Base-by-base conservation (phyloP, 352 stramenopile species). In the Plasmopara viticola region DNA sequence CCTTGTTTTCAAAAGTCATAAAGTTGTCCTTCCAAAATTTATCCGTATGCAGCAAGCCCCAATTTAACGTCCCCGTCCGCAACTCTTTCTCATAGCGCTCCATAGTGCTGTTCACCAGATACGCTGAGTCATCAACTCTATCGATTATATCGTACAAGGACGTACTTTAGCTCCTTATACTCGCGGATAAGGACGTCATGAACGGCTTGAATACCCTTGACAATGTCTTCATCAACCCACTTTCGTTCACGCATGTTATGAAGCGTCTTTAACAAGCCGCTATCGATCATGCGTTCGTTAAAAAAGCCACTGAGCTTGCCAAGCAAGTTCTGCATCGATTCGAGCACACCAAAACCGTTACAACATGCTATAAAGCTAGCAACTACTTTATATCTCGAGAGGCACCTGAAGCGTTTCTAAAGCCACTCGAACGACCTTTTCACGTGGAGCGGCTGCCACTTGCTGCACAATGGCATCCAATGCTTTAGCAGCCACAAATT, bases 11-110 rank as follows among this genome's bases (percentile, higher is more conserved):
- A 58, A 98, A 95, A 56, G 92, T 90, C 67, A 96, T 96, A 34
- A 95, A 95, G 75, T 99, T 98, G 67, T 99, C 95, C 57, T 96
- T 96, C 93, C 97, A 99, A 67, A 99, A 99, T 51, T 97, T 97
- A 67, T 98, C 95, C 35, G 94, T 98, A 73, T 99, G 96, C 14
- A 96, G 78, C 29, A 97, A 78, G 28, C 96, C 95, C 96, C 96
- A 99, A 70, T 96, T 87, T 6, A 99, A 64, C 40, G 90, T 78
- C 9, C 95, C 95, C 28, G 90, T 97, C 53, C 94, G 86, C 8
- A 98, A 72, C 67, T 99, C 94, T 64, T 96, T 97, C 59, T 96
- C 89, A 64, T 98, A 98, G 9, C 95, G 86, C 64, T 98, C 95
- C 87, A 97, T 98, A 30, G 94, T 96, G 53, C 84, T 97, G 64